Base-by-base conservation (phyloP, 495 filamentous ascomycete species). In the Xylaria curta region DNA sequence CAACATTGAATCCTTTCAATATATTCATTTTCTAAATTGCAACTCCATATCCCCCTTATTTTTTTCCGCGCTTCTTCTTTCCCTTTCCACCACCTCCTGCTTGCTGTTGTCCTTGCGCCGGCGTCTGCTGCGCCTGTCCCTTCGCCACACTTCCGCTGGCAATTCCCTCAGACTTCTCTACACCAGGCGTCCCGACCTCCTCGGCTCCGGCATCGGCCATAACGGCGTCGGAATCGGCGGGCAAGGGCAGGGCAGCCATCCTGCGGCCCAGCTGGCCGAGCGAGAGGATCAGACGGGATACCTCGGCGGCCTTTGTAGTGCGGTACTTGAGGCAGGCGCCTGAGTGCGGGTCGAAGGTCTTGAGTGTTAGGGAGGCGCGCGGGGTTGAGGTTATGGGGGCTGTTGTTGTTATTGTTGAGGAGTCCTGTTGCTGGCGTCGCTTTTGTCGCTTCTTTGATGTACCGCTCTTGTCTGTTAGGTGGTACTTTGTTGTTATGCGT, bases 241-340 rank as follows among this genome's bases (percentile, higher is more conserved):
- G 84, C 76, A 93, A 76, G 47, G 82, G 84, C 78, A 94, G 77
- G 51, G 85, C 89, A 13, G 88, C 89, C 85, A 94, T 93, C 17
- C 66, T 61, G 69, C 85, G 82, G 8, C 89, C 91, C 76, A 95
- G 78, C 69, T 87, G 85, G 2, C 92, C 93, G 72, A 98, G 76
- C 51, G 88, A 89, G 44, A 89, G 89, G 53, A 98, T 87, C 78
- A 98, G 80, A 44, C 96, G 84, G 3, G 90, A 89, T 4, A 99
- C 95, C 80, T 98, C 95, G 21, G 93, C 93, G n/a, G 90, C 91
- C 76, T 97, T 97, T 80, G 92, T 89, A 21, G 96, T 97, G 77
- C 88, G 87, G 83, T 97, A 99, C 81, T 97, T 97, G 44, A 99
- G 88, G 67, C 91, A 90, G 60, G 89, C 88, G 73, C 96, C 96